Evolutionary conservation across 345 rosid genomes (phyloP).

Genomic region (Gossypium stocksii): DNA sequence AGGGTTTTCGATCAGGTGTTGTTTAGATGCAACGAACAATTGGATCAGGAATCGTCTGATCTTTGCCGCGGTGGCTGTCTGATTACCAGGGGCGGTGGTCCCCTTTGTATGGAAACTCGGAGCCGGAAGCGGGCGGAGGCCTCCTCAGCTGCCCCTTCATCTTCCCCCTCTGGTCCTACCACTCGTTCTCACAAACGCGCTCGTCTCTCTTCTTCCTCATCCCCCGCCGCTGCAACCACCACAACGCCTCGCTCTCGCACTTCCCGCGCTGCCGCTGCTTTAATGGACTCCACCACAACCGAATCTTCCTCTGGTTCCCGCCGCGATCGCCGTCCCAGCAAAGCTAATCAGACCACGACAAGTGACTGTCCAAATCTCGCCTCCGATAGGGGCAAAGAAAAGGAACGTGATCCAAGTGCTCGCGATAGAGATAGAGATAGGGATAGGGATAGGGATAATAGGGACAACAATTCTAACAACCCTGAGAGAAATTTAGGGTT

Average conservation of each 20-base stretch:
- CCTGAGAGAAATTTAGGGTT: conserved; percentile 40
- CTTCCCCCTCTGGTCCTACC: conserved; percentile 57
- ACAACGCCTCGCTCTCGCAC: conserved; percentile 42
- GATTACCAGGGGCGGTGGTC: conserved; percentile 42
- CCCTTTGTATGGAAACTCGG: conserved; percentile 99
- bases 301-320: conserved; percentile 82
- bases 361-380: conserved; percentile 29
- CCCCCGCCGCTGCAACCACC: conserved; percentile 21
- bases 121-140: conserved; percentile 99
- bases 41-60: conserved; percentile 57
- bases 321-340: conserved; percentile 52
- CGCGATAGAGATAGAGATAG: conserved; percentile 37
- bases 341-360: conserved; percentile 18
- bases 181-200: conserved; percentile 78
- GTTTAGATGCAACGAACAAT: conserved; percentile 39
- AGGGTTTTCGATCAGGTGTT: conserved; percentile 19
- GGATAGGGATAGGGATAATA: conserved; percentile 7
- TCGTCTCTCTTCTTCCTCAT: conserved; percentile 45
- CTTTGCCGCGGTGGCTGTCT: conserved; percentile 27
- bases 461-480: conserved; percentile 18
- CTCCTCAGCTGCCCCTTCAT: conserved; percentile 95
- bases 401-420: conserved; percentile 69
- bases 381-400: conserved; percentile 89
- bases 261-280: conserved; percentile 33
- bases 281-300: conserved; percentile 70